phyloP scores from a whole-genome alignment of 495 filamentous ascomycete species.

The Podospora bellae-mahoneyi region DNA sequence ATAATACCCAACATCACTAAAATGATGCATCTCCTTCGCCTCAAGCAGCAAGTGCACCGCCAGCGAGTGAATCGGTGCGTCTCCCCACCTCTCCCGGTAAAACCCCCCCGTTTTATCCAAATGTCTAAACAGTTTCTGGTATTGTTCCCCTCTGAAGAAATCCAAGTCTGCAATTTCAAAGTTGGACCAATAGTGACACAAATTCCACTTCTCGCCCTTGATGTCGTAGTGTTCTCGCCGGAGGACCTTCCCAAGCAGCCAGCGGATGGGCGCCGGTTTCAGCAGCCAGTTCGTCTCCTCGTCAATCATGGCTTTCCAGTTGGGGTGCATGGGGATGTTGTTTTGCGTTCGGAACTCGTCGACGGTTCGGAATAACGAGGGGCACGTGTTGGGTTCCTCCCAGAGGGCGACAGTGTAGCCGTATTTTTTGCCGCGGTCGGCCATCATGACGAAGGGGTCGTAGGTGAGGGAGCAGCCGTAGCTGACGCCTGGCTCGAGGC shows the following conservation, averaged over 20 bases:
- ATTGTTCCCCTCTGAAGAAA: slow-evolving; percentile 48
- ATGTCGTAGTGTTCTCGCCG: slow-evolving; percentile 29
- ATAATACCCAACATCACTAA: slow-evolving; percentile 51
- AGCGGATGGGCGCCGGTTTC: slow-evolving; percentile 39
- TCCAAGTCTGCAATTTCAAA: slow-evolving; percentile 57
- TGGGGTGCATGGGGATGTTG: slow-evolving; percentile 28
- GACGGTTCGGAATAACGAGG: slow-evolving; percentile 47
- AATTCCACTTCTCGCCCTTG: slow-evolving; percentile 45
- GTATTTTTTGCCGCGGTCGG: slow-evolving; percentile 49
- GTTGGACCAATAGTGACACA: slow-evolving; percentile 58
- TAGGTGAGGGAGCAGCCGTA: slow-evolving; percentile 54
- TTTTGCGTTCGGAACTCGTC: slow-evolving; percentile 42
- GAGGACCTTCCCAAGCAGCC: slow-evolving; percentile 27
- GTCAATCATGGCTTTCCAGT: slow-evolving; percentile 41
- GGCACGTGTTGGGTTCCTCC: slow-evolving; percentile 50
- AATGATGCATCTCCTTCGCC: slow-evolving; percentile 51
- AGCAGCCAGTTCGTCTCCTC: slow-evolving; percentile 31
- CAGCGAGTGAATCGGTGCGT: slow-evolving; percentile 52
- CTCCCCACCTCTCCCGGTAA: slow-evolving; percentile 56
- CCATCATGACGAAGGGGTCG: slow-evolving; percentile 55
- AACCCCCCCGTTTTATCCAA: slow-evolving; percentile 52
- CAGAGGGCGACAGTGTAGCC: slow-evolving; percentile 52
- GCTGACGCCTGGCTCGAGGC: slow-evolving; percentile 51
- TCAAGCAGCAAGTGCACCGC: slow-evolving; percentile 49
- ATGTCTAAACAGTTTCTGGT: slow-evolving; percentile 48